Evolutionary conservation across 169 alveolate genomes (phyloP).

Genomic region (Besnoitia besnoiti): DNA sequence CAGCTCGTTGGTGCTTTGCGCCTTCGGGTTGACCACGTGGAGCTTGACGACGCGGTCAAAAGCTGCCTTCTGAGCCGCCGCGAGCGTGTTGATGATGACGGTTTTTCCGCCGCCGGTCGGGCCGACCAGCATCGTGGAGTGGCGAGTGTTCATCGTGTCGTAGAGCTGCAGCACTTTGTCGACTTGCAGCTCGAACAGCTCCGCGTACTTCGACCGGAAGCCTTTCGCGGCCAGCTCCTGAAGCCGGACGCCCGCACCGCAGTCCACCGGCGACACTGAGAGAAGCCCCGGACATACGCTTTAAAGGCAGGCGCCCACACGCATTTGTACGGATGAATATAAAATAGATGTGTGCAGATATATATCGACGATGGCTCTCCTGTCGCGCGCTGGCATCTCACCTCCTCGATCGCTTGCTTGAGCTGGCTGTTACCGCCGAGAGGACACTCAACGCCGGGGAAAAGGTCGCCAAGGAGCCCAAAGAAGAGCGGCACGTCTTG

Average conservation of each 20-base stretch:
- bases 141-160: slow-evolving; percentile 95
- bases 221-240: slow-evolving; percentile 67
- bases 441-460: slow-evolving; percentile 90
- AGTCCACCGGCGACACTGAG: background rate
- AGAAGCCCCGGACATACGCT: background rate
- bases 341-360: too few relatives aligned
- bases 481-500: slow-evolving; percentile 93
- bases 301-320: background rate
- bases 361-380: background rate
- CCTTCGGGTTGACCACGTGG: slow-evolving; percentile 90
- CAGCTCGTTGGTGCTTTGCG: slow-evolving; percentile 89
- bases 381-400: background rate
- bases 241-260: background rate
- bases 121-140: slow-evolving; percentile 94
- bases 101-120: slow-evolving; percentile 95
- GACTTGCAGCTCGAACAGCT: slow-evolving; percentile 84
- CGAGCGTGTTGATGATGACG: slow-evolving; percentile 86
- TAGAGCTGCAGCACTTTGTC: slow-evolving; percentile 90
- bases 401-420: slow-evolving; percentile 71
- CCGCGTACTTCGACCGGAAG: slow-evolving; percentile 75
- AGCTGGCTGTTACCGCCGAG: slow-evolving; percentile 88
- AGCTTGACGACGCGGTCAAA: slow-evolving; percentile 81
- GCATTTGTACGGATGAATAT: too few relatives aligned
- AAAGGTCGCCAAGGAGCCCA: slow-evolving; percentile 93
- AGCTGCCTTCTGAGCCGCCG: slow-evolving; percentile 84